Evolutionary conservation across 2,329 filamentous ascomycete genomes (phyloP).

Genomic region (Pseudogymnoascus destructans): DNA sequence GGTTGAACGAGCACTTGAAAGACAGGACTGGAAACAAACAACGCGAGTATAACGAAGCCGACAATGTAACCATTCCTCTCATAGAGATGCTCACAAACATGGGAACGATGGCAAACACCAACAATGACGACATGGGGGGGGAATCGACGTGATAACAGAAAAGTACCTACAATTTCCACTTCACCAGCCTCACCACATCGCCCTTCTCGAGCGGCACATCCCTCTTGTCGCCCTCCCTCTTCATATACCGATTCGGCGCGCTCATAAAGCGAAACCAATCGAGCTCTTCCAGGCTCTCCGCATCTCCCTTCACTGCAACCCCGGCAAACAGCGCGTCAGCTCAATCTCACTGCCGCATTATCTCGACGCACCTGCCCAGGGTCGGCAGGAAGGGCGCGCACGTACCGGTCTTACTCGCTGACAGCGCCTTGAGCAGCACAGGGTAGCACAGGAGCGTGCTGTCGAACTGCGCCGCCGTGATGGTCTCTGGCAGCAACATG

Average conservation of each 20-base stretch:
- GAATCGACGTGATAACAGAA: constrained; percentile 11
- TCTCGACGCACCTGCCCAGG: neutral
- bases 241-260: constrained; percentile 36
- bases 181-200: constrained; percentile 47
- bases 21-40: neutral
- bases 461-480: constrained; percentile 21
- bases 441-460: constrained; percentile 21
- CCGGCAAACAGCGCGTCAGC: constrained; percentile 13
- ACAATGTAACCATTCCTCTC: neutral
- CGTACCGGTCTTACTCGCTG: constrained; percentile 17
- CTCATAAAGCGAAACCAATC: constrained; percentile 46
- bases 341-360: neutral
- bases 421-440: constrained; percentile 16
- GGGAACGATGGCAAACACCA: neutral
- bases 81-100: neutral
- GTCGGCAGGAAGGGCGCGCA: constrained; percentile 4
- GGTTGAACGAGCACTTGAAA: neutral
- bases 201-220: constrained; percentile 36
- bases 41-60: neutral
- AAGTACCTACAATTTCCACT: constrained; percentile 57
- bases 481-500: constrained; percentile 11
- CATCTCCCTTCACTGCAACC: constrained; percentile 17
- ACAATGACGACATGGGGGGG: neutral
- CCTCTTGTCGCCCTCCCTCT: constrained; percentile 21
- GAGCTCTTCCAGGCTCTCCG: constrained; percentile 35